Evolutionary conservation across 169 alveolate species (phyloP).

Genomic region (Amoebophrya sp.): DNA sequence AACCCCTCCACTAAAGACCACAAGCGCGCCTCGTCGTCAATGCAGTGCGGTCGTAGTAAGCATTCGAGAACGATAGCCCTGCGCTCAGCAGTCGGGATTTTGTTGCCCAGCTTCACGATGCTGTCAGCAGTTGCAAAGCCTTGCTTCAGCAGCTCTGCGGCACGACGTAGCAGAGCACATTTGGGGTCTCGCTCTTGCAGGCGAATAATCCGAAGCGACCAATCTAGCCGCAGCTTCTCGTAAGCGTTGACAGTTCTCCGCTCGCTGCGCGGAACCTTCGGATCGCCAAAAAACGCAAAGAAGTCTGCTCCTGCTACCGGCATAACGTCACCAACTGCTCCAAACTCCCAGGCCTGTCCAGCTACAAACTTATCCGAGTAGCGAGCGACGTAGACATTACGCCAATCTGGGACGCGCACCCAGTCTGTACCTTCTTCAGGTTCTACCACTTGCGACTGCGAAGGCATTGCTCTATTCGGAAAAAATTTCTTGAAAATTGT

Average conservation of each 20-base stretch:
- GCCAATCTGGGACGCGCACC: background rate
- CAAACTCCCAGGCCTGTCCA: background rate
- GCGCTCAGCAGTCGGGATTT: background rate
- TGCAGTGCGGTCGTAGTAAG: background rate
- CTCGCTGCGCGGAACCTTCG: background rate
- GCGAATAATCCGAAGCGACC: background rate
- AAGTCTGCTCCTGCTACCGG: background rate
- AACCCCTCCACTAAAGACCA: background rate
- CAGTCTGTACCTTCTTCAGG: background rate
- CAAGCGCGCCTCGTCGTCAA: background rate
- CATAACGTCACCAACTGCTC: background rate
- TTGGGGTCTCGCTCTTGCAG: background rate
- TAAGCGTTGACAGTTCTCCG: background rate
- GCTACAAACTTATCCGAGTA: background rate
- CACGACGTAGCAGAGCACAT: background rate
- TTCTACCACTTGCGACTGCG: background rate
- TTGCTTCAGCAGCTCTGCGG: background rate
- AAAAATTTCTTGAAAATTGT: background rate
- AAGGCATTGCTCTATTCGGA: background rate
- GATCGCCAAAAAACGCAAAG: background rate
- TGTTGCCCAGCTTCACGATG: background rate
- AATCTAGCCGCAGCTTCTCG: background rate
- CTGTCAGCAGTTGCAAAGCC: background rate
- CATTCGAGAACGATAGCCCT: background rate
- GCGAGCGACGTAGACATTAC: background rate